Conservation (phyloP, 371 early-diverging fungal species). For the Apophysomyces trapeziformis region DNA sequence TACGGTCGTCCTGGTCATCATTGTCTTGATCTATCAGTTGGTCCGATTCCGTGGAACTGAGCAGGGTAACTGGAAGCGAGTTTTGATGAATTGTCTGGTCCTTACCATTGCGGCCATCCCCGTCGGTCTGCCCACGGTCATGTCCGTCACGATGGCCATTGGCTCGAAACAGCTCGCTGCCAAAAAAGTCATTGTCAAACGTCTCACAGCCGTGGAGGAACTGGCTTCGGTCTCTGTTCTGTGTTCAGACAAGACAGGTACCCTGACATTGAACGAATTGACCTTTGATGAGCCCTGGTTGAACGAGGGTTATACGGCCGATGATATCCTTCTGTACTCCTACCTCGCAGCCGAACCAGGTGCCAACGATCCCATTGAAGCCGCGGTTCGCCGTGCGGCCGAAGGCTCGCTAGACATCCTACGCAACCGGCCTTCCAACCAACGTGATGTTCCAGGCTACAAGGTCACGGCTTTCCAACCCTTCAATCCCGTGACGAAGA, state of each 20-base stretch:
- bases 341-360: conserved; percentile 91
- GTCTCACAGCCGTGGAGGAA: conserved; percentile 93
- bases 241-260: conserved; percentile 97
- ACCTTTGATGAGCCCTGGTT: conserved; percentile 90
- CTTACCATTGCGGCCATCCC: conserved; percentile 94
- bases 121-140: conserved; percentile 92
- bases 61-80: conserved; percentile 39
- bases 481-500: conserved; percentile 91
- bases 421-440: conserved; percentile 74
- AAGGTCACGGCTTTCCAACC: conserved; percentile 88
- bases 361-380: conserved; percentile 93
- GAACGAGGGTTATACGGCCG: conserved; percentile 66
- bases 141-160: conserved; percentile 95
- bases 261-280: conserved; percentile 90
- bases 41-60: conserved; percentile 28
- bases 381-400: conserved; percentile 88
- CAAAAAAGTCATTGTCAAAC: conserved; percentile 93
- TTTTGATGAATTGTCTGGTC: conserved; percentile 75
- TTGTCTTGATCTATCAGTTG: conserved; percentile 78
- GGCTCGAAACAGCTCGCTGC: conserved; percentile 90
- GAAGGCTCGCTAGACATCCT: conserved; percentile 88
- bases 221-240: conserved; percentile 92
- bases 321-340: conserved; percentile 86
- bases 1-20: conserved; percentile 73
- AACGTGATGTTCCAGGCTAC: conserved; percentile 79